Evolutionary conservation across 768 basidiomycete species (phyloP).

Genomic region (Mycena capillaripes): DNA sequence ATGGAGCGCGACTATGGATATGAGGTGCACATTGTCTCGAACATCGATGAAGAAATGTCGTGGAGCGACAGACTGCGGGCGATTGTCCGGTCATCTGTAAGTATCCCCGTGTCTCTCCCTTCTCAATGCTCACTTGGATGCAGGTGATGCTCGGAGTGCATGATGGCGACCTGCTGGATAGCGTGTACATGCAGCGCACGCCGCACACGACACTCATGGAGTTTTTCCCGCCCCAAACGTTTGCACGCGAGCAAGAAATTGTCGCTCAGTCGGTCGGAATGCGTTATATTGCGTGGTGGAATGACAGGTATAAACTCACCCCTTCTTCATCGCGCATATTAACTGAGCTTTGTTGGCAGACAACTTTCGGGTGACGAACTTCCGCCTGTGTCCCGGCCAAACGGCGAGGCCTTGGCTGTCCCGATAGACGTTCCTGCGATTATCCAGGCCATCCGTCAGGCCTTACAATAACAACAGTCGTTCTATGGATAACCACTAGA

Average conservation of each 20-base stretch:
- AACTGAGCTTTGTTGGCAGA: not conserved
- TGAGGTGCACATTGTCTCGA: slow-evolving; percentile 69
- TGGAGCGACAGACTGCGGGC: slow-evolving; percentile 77
- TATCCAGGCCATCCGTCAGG: slow-evolving; percentile 25
- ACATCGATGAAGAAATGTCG: slow-evolving; percentile 59
- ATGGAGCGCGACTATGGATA: slow-evolving; percentile 67
- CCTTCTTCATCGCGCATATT: slow-evolving; percentile 6
- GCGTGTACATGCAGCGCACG: slow-evolving; percentile 77
- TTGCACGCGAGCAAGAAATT: slow-evolving; percentile 73
- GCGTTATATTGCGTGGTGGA: slow-evolving; percentile 73
- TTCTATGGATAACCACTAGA: slow-evolving; percentile 16
- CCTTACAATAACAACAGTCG: slow-evolving; percentile 14
- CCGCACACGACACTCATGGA: slow-evolving; percentile 78
- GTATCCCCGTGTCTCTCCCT: slow-evolving; percentile 39
- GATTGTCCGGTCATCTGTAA: slow-evolving; percentile 77
- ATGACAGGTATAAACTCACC: slow-evolving; percentile 48
- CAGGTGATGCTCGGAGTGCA: slow-evolving; percentile 75
- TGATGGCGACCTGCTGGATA: slow-evolving; percentile 74
- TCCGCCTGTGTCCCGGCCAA: slow-evolving; percentile 24
- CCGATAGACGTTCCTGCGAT: slow-evolving; percentile 33
- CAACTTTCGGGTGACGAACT: slow-evolving; percentile 26
- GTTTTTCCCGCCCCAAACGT: slow-evolving; percentile 78
- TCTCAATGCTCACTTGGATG: slow-evolving; percentile 22
- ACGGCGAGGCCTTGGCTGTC: slow-evolving; percentile 7
- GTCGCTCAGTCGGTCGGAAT: slow-evolving; percentile 68